These are phyloP conservation scores for Clonostachys chloroleuca DNA, from an alignment of 2,329 filamentous ascomycete species.

Conservation along the genomic window DNA sequence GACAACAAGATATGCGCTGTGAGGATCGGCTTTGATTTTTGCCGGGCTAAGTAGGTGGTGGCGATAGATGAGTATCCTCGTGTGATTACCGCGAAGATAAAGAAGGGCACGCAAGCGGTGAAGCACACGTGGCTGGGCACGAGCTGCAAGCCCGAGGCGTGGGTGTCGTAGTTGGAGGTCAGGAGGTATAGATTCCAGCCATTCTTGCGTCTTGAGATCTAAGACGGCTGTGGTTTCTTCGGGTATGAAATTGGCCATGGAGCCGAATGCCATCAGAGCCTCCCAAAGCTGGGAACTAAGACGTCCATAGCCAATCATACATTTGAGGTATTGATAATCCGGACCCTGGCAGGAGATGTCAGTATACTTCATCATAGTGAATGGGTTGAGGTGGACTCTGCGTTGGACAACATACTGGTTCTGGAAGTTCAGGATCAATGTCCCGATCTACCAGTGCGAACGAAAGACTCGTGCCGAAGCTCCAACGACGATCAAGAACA, in stretches of 20 bases:
- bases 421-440: conserved; percentile 40
- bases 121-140: conserved; percentile 24
- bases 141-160: conserved; percentile 22
- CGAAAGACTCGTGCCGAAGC: conserved; percentile 43
- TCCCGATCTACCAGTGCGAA: conserved; percentile 43
- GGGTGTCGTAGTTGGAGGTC: conserved; percentile 30
- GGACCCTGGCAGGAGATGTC: neutral
- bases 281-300: conserved; percentile 42
- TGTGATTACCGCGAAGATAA: conserved; percentile 38
- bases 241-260: conserved; percentile 23
- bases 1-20: conserved; percentile 30
- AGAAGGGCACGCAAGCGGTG: conserved; percentile 34
- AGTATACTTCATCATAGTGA: neutral
- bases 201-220: conserved; percentile 35
- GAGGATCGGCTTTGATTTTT: conserved; percentile 25
- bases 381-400: too few species aligned
- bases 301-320: conserved; percentile 41
- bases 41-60: conserved; percentile 31
- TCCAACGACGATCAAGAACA: conserved; percentile 45
- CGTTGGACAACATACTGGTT: conserved; percentile 21
- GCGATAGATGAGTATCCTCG: conserved; percentile 36
- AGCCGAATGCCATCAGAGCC: conserved; percentile 29
- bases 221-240: conserved; percentile 31
- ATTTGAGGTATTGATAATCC: conserved; percentile 33
- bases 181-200: conserved; percentile 36